Evolutionary conservation across 108 stramenopile genomes (phyloP).

Genomic region (Cylindrotheca fusiformis): DNA sequence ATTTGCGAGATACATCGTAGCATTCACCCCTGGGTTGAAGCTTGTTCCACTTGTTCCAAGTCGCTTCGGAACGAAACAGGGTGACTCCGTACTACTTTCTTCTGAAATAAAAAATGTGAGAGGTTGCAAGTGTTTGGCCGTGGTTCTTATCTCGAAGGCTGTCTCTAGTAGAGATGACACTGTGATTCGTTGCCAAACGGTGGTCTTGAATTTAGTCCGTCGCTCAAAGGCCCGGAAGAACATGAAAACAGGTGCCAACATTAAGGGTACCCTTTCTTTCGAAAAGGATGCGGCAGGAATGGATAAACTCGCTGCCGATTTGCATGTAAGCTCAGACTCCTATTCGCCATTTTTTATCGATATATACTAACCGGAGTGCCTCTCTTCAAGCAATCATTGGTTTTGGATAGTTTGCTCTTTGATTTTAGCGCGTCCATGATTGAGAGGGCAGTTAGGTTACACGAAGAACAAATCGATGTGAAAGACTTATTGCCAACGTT

Average conservation of each 20-base stretch:
- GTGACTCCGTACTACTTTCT: slow-evolving; percentile 12
- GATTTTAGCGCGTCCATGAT: slow-evolving; percentile 36
- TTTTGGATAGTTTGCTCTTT: slow-evolving; percentile 31
- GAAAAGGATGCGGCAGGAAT: slow-evolving; percentile 37
- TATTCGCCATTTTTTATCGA: background rate
- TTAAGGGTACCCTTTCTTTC: slow-evolving; percentile 2
- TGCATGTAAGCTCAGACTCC: slow-evolving; percentile 17
- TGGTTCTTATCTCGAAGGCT: slow-evolving; percentile 16
- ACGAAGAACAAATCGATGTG: slow-evolving; percentile 13
- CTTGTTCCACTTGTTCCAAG: background rate
- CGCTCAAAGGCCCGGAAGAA: slow-evolving; percentile 4
- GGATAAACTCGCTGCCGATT: slow-evolving; percentile 18
- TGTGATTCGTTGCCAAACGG: slow-evolving; percentile 21
- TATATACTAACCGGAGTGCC: background rate
- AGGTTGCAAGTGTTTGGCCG: slow-evolving; percentile 15
- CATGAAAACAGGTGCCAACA: background rate
- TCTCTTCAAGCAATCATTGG: slow-evolving; percentile 20
- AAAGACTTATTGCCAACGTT: slow-evolving; percentile 27
- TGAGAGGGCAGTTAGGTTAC: slow-evolving; percentile 22
- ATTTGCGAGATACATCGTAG: slow-evolving; percentile 23
- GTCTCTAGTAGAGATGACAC: background rate
- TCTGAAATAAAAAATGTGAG: slow-evolving; percentile 26
- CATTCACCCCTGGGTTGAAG: slow-evolving; percentile 27
- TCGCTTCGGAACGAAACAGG: background rate
- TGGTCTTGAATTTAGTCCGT: slow-evolving; percentile 12